Percentiles rank a stretch among this genome's conserved stretches.
phyloP scores from a whole-genome alignment of 2,329 filamentous ascomycete species.

The Hymenoscyphus fraxineus region DNA sequence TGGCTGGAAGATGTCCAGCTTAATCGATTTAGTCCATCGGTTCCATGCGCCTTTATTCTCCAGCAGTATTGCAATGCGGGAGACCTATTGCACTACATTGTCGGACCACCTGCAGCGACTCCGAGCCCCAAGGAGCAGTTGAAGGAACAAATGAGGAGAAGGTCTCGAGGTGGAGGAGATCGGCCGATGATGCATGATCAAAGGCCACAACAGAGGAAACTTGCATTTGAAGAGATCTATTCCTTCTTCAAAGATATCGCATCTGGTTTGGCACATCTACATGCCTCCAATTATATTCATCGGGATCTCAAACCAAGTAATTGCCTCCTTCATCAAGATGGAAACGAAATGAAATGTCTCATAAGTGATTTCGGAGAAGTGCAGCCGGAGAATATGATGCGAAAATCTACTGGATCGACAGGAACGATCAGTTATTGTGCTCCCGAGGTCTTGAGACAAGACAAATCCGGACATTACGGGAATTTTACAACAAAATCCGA shows the following conservation, averaged over 20 bases:
- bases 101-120: conserved; percentile 61
- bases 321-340: conserved; percentile 77
- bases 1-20: conserved; percentile 90
- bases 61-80: conserved; percentile 97
- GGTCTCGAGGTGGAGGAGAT: conserved; percentile 74
- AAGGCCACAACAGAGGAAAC: conserved; percentile 26
- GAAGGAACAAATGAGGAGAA: conserved; percentile 80
- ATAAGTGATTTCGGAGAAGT: conserved; percentile 99
- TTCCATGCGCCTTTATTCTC: conserved; percentile 93
- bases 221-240: conserved; percentile 88
- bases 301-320: conserved; percentile 95
- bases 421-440: conserved; percentile 98
- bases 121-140: conserved; percentile 73
- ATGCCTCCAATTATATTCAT: conserved; percentile 90
- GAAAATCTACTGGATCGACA: conserved; percentile 89
- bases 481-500: conserved; percentile 98
- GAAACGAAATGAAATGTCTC: conserved; percentile 69
- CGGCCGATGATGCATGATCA: conserved; percentile 36
- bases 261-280: conserved; percentile 83
- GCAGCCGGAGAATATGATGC: conserved; percentile 73
- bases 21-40: conserved; percentile 81
- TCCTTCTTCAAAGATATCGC: conserved; percentile 96
- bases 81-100: conserved; percentile 82
- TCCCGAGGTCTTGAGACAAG: conserved; percentile 78
- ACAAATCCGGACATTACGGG: conserved; percentile 67